phyloP scores from a whole-genome alignment of 2,329 filamentous ascomycete species.

The Sclerotinia sclerotiorum region DNA sequence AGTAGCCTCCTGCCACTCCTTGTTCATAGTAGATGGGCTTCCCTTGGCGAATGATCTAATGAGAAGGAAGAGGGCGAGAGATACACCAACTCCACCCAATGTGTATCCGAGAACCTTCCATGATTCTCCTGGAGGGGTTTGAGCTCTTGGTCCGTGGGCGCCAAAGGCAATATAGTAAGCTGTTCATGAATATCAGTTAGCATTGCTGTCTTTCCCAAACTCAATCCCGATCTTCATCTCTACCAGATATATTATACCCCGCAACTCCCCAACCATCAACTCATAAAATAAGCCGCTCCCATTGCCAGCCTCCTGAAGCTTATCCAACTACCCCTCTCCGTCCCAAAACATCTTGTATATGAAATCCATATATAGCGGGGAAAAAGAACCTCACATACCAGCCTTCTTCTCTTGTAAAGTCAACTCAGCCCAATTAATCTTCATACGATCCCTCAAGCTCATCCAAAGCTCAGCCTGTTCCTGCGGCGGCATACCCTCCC shows the following conservation, averaged over 20 bases:
- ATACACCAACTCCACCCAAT: slow-evolving; percentile 63
- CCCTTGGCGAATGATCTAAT: slow-evolving; percentile 72
- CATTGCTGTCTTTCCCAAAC: not conserved
- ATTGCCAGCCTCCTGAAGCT: not conserved
- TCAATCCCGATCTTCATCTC: not conserved
- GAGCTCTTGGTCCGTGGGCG: slow-evolving; percentile 87
- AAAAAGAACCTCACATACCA: slow-evolving; percentile 60
- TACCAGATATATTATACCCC: not conserved
- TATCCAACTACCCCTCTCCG: not conserved
- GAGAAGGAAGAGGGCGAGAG: slow-evolving; percentile 68
- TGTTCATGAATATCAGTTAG: slow-evolving; percentile 45
- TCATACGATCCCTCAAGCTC: slow-evolving; percentile 97
- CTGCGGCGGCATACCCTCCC: slow-evolving; percentile 96
- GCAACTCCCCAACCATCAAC: not conserved
- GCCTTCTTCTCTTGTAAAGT: slow-evolving; percentile 98
- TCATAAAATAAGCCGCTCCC: not conserved
- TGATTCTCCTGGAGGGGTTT: slow-evolving; percentile 79
- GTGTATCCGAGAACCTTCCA: slow-evolving; percentile 77
- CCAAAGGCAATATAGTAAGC: slow-evolving; percentile 99
- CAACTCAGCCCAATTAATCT: slow-evolving; percentile 93
- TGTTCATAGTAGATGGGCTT: slow-evolving; percentile 83
- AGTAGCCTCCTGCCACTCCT: slow-evolving; percentile 93
- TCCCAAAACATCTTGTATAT: not conserved
- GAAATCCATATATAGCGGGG: not conserved
- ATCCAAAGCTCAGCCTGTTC: slow-evolving; percentile 99